Evolutionary conservation across 2,329 filamentous ascomycete genomes (phyloP), one percentile per base, ranked within the genome.

Genomic region (Aspergillus unguis): DNA sequence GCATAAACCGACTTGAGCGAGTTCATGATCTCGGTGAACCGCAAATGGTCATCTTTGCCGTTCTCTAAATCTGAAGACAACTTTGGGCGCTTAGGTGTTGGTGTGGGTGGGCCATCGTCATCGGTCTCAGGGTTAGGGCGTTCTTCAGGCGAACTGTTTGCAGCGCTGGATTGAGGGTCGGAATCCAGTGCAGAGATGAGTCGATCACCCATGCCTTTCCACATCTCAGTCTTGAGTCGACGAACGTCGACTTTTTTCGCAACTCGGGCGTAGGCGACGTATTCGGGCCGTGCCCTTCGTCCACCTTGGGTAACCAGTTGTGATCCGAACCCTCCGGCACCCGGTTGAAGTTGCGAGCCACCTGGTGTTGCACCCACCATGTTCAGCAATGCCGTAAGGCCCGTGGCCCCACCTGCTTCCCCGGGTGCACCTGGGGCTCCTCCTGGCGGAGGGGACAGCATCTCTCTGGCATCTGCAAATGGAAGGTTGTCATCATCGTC

Each of bases 1-100:
- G 91, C 86, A 66, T 99, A 99, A 6, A 96, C 90, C 4, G 80
- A 74, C 68, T 95, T 88, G 43, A 99, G 76, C 56, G 86, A 86
- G 68, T 95, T 95, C 85, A 99, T 95, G 54, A 99, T 85, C 23
- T 87, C 79, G 0, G 92, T 97, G 73, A 99, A 99, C 63, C 87
- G 91, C 59, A 96, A 80, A 3, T 79, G 70, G 57, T 75, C 74
- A 48, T 82, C 79, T 33, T 79, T 73, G 44, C 72, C 65, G 3
- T 61, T 58, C 31, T 70, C 65, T 8, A 61, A 52, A 6, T 66
- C 65, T 8, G 61, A 57, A 35, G 62, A 55, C 38, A 60, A 62
- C 32, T 64, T 69, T 27, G 57, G 61, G 36, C 54, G 61, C 11
- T 54, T 49, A 9, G 60, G 44, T 65, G 64, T 59, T 71, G 67